Evolutionary conservation across 2,329 filamentous ascomycete genomes (phyloP), one percentile per base, ranked within the genome.

Genomic region (Plectosphaerella plurivora): DNA sequence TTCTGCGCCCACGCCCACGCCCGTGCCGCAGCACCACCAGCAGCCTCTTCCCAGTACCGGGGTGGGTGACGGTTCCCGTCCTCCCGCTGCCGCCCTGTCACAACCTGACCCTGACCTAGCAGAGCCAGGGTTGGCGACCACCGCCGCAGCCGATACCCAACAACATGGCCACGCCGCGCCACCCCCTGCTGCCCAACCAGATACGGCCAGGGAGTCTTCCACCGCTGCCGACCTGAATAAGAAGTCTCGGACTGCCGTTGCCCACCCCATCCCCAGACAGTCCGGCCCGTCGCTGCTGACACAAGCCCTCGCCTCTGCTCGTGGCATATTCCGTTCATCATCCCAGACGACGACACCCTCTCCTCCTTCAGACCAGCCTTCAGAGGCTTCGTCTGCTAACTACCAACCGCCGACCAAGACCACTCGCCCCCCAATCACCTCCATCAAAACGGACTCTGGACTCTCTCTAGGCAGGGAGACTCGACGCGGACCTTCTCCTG

Each of bases 251-350:
- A 68, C 68, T 58, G 71, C 73, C 63, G 62, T 66, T 56, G 62
- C 67, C 57, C 63, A 67, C 58, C 68, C 72, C 58, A 28, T 35
- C 28, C 54, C 54, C 47, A 71, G 71, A 63, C 70, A 74, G 61
- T 69, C 68, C 63, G 78, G 78, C 57, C 76, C 78, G 59, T 83
- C 79, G 53, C 65, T 83, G 60, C 72, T 83, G 67, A 76, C 77
- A 55, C 77, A 82, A 68, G 79, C 79, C 63, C 71, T 83, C 65
- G 79, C 79, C 64, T 79, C 78, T 68, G 79, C 79, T 63, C 77
- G 79, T 62, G 79, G 78, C 62, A 79, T 81, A 39, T 51, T 28
- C 33, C 39, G 51, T 56, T 16, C 48, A 10, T 8, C 16, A 6
- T n/a, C 36, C 14, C 18, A n/a, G 39, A 28, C 37, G n/a, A 24